Percentiles rank a stretch among this genome's conserved stretches.
phyloP scores from a whole-genome alignment of 306 rosid genomes.

The Lathyrus oleraceus region DNA sequence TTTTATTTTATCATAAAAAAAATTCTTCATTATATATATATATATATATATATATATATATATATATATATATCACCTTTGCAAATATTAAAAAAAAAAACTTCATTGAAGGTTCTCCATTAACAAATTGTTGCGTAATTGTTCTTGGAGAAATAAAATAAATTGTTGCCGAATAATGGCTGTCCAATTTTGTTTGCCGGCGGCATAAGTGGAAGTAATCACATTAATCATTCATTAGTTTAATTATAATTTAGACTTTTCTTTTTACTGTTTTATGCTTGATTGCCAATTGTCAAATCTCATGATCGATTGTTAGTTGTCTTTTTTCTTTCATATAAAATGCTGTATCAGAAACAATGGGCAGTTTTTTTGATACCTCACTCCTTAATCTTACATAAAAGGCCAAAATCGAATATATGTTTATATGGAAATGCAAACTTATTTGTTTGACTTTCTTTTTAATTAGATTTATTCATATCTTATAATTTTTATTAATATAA shows the following conservation, averaged over 20 bases:
- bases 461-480: not conserved
- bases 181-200: not conserved
- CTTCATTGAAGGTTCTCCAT: too few species aligned
- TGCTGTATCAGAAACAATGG: too few species aligned
- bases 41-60: too few species aligned
- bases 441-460: not conserved
- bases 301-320: not conserved
- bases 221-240: not conserved
- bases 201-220: not conserved
- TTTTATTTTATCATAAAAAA: too few species aligned
- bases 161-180: not conserved
- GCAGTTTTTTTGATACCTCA: not conserved
- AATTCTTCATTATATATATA: too few species aligned
- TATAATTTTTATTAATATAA: too few species aligned
- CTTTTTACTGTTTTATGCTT: not conserved
- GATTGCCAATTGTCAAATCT: constrained; percentile 3
- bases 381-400: not conserved
- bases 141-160: too few species aligned
- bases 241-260: not conserved
- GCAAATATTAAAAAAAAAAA: too few species aligned
- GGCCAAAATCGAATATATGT: not conserved
- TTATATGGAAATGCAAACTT: not conserved
- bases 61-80: too few species aligned
- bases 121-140: too few species aligned
- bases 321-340: not conserved